A percentile compares a stretch with the other conserved stretches of the same genome.
phyloP scores from a whole-genome alignment of 1,284 basidiomycete genomes.

The Rhodotorula sp. region DNA sequence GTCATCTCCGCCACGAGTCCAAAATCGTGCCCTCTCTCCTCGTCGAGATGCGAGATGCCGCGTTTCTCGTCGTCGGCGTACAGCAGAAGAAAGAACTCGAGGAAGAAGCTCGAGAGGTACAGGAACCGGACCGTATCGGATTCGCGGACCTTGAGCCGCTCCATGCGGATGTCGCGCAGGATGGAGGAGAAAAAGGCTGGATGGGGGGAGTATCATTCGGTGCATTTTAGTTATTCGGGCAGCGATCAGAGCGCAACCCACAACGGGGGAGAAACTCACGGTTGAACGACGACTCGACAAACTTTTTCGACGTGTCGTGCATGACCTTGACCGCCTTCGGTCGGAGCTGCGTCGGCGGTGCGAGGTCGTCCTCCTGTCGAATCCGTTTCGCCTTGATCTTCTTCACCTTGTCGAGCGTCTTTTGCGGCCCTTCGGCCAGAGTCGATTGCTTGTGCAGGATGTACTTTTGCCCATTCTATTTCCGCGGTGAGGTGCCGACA shows the following conservation, averaged over 20 bases:
- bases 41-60: slow-evolving; percentile 38
- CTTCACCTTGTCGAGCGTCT: slow-evolving; percentile 75
- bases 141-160: slow-evolving; percentile 81
- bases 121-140: slow-evolving; percentile 83
- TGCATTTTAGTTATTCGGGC: neutral
- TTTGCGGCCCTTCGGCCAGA: slow-evolving; percentile 66
- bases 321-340: slow-evolving; percentile 66
- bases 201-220: neutral
- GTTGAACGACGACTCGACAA: slow-evolving; percentile 80
- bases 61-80: slow-evolving; percentile 40
- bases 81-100: slow-evolving; percentile 72
- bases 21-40: slow-evolving; percentile 59
- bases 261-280: slow-evolving; percentile 56
- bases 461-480: slow-evolving; percentile 49
- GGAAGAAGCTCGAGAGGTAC: slow-evolving; percentile 79
- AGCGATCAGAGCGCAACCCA: neutral
- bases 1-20: slow-evolving; percentile 77
- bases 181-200: slow-evolving; percentile 76
- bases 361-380: slow-evolving; percentile 57
- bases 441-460: slow-evolving; percentile 82
- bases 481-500: too few species aligned
- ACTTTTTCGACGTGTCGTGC: slow-evolving; percentile 65
- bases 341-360: slow-evolving; percentile 59
- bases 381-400: slow-evolving; percentile 62
- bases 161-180: slow-evolving; percentile 87